Base-by-base conservation (phyloP, 768 basidiomycete genomes). In the Leccinum longicurvipes region DNA sequence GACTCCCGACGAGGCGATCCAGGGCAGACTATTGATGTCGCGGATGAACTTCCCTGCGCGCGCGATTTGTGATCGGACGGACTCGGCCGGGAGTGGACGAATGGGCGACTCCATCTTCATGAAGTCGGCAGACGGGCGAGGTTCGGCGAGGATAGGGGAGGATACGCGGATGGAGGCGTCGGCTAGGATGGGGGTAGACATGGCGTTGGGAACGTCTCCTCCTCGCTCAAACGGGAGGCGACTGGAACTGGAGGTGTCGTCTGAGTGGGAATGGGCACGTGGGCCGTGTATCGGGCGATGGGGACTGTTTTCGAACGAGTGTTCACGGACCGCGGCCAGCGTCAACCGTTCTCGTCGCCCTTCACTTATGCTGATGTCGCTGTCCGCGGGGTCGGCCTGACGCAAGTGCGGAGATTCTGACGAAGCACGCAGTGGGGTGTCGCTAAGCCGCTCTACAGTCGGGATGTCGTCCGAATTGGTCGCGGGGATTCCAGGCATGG, bases 71-170 rank as follows among this genome's bases (percentile, higher is more conserved):
- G 56, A 71, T 14, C 67, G 60, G 25, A 71, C 59, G 12, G 71
- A 72, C 44, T 72, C 69, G 8, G 70, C 67, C 0, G 77, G 73
- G 0, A 66, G 70, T 5, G 74, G 72, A 7, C 76, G 75, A n/a
- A 76, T 68, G 2, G 73, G 73, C 2, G 75, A 70, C 6, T 74
- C 71, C 79, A 82, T 80, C 58, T 79, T 79, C 25, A 73, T 77
- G 59, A 80, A 81, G 56, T 80, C 79, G 0, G 78, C 68, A 4
- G 73, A 76, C 12, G 70, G 76, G 17, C 69, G 71, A 4, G 76
- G 78, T 39, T 78, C 73, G 6, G 74, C 73, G 36, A 74, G 67
- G 28, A 76, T 57, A 0, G 77, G 78, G n/a, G 72, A 75, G 10
- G 66, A 67, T 9, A 67, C 45, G 7, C 61, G 61, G 24, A 69